Percentiles rank a stretch among this genome's conserved stretches.
Conservation (phyloP, 2,329 filamentous ascomycete species). For the Clarireedia monteithiana region DNA sequence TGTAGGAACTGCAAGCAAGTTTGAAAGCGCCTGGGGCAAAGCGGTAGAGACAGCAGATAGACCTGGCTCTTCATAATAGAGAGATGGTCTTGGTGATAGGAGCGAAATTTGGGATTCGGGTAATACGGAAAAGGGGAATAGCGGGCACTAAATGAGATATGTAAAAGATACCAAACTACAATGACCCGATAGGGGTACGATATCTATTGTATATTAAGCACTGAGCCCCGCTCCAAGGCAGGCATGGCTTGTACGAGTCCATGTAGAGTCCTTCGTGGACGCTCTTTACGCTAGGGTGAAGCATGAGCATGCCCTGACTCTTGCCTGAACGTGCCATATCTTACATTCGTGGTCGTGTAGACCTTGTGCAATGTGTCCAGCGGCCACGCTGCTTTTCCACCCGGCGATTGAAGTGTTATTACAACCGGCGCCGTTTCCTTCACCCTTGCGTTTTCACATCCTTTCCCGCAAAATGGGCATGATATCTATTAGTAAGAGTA, state of each 20-base stretch:
- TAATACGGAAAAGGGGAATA: not conserved
- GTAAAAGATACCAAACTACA: slow-evolving; percentile 8
- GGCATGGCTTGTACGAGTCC: no score
- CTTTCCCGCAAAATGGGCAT: no score
- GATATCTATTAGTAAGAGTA: not conserved
- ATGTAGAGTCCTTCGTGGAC: no score
- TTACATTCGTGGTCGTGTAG: no score
- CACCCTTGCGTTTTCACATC: no score
- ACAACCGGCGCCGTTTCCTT: no score
- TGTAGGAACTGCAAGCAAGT: slow-evolving; percentile 41
- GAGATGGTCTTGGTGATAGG: slow-evolving; percentile 4
- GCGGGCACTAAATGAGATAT: slow-evolving; percentile 3
- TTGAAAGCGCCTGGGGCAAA: slow-evolving; percentile 65
- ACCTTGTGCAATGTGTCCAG: no score
- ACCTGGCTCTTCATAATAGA: slow-evolving; percentile 9
- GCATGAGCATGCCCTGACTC: no score
- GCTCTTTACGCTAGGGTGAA: no score
- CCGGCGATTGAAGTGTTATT: no score
- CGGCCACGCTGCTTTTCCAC: no score
- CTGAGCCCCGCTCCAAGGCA: not conserved
- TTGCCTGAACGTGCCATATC: no score
- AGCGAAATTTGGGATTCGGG: not conserved
- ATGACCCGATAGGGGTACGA: not conserved
- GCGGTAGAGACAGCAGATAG: slow-evolving; percentile 38
- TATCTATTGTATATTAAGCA: not conserved